Evolutionary conservation across 1,139 yeast species (phyloP).

Genomic region (Scheffersomyces lignicola): DNA sequence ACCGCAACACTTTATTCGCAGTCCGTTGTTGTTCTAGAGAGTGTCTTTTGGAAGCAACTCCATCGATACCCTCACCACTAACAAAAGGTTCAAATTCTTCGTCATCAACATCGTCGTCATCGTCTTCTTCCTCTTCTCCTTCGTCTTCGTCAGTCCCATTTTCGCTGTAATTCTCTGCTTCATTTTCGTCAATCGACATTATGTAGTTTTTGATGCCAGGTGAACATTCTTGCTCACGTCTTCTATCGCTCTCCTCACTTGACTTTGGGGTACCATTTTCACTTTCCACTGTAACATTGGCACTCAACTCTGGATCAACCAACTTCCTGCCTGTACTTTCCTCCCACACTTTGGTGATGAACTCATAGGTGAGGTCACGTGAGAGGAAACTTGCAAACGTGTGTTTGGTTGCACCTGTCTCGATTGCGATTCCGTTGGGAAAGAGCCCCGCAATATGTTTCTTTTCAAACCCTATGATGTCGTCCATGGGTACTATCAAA

Average conservation of each 20-base stretch:
- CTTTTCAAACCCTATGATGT: slow-evolving; percentile 73
- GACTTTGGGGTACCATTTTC: slow-evolving; percentile 6
- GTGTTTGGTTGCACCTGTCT: slow-evolving; percentile 66
- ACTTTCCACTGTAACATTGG: slow-evolving; percentile 7
- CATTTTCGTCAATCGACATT: slow-evolving; percentile 35
- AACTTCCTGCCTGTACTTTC: slow-evolving; percentile 23
- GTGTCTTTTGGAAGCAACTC: neutral
- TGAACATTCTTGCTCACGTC: slow-evolving; percentile 9
- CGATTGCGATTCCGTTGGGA: slow-evolving; percentile 85
- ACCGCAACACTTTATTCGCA: slow-evolving; percentile 19
- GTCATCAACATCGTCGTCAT: slow-evolving; percentile 12
- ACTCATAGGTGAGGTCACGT: slow-evolving; percentile 73
- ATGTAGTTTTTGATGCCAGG: slow-evolving; percentile 29
- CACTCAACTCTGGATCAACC: slow-evolving; percentile 11
- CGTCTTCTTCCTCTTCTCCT: slow-evolving; percentile 13
- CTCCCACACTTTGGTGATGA: slow-evolving; percentile 63
- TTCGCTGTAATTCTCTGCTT: slow-evolving; percentile 16
- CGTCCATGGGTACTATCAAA: slow-evolving; percentile 69
- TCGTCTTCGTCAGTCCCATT: slow-evolving; percentile 16
- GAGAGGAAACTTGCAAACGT: slow-evolving; percentile 86
- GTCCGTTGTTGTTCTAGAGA: slow-evolving; percentile 6
- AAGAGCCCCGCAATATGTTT: slow-evolving; percentile 84
- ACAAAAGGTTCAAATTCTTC: slow-evolving; percentile 8
- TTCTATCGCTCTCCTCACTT: slow-evolving; percentile 12
- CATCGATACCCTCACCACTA: neutral